Base-by-base conservation (phyloP, 768 basidiomycete species). In the Lactarius deliciosus region DNA sequence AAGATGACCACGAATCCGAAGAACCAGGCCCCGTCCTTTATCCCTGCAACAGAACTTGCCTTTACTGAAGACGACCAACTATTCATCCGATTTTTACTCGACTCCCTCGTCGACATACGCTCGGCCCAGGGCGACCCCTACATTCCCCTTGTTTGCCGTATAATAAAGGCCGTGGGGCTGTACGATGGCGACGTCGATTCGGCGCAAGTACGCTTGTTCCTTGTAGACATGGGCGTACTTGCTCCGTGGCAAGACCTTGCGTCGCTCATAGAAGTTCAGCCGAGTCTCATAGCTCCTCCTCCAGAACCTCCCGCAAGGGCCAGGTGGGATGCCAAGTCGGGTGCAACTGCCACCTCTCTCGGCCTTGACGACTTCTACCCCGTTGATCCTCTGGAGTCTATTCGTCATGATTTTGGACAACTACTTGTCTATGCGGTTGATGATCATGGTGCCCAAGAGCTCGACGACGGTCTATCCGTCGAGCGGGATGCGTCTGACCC, bases 391-490 rank as follows among this genome's bases (percentile, higher is more conserved):
- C 79, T 89, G 60, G 89, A 88, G 32, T 77, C 83, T 25, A 74
- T 94, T 6, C 89, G 96, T 3, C 90, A 92, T 73, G 96, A 98
- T 75, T 96, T 94, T 76, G 93, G 91, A 30, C 73, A 88, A 67
- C 73, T 89, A 68, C 85, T 85, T 0, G 92, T 94, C 5, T 98
- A 89, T 75, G 89, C 96, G 22, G 87, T 99, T 63, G 97, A 99
- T 73, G 91, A 93, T 66, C 69, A 80, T 0, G 74, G 72, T 8
- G 95, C 97, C 0, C 77, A 89, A 72, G 97, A 99, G 73, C 82
- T 98, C 25, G 97, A 99, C 74, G 97, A 99, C 74, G 97, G 94
- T 2, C 72, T 99, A 38, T 96, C 95, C 2, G 73, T 98, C 36
- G 91, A 96, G 69, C 73, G 77, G n/a, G 81, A 89, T 38, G 80